Base-by-base conservation (phyloP, 306 rosid species). In the Chamaecrista fasciculata region DNA sequence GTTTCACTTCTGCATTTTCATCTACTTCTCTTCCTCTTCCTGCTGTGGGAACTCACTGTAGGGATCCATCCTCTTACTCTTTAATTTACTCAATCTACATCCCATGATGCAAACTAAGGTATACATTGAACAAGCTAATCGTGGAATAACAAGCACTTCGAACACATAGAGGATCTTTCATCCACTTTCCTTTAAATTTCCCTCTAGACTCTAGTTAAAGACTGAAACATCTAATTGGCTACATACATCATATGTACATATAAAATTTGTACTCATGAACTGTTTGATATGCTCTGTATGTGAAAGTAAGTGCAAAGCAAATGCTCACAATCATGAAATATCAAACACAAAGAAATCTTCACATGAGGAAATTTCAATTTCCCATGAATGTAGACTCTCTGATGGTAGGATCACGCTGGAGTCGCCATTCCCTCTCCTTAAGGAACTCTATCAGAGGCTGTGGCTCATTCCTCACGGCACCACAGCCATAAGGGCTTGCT, bases 351-450 rank as follows among this genome's bases (percentile, higher is more conserved):
- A 20, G 6, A 16, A 75, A 16, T 58, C 39, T 70, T 52, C 55
- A 3, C 62, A 49, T 19, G 9, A 61, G 2, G 55, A 58, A 57
- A 62, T 52, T 52, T 69, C 74, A 87, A 26, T 85, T 87, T 78
- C 91, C 92, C 86, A 83, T 83, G 71, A 85, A 90, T 5, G 86
- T 48, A 62, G 94, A 83, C 31, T 87, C 89, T 69, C 82, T 62
- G 24, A 65, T 42, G 15, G 84, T 72, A 50, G 91, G 80, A 81
- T 95, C 95, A 28, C 48, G 70, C 70, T 87, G 97, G 44, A 89
- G 85, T 61, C 81, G 73, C 92, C 83, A 81, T 71, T 95, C 97
- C 68, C 66, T 87, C 81, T 87, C 95, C 77, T 95, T 86, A 49
- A 91, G 86, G 76, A 63, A 81, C 70, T 84, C 88, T 52, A 91